Conservation (phyloP, 805 yeast genomes). For the Priceomyces melissophilus region DNA sequence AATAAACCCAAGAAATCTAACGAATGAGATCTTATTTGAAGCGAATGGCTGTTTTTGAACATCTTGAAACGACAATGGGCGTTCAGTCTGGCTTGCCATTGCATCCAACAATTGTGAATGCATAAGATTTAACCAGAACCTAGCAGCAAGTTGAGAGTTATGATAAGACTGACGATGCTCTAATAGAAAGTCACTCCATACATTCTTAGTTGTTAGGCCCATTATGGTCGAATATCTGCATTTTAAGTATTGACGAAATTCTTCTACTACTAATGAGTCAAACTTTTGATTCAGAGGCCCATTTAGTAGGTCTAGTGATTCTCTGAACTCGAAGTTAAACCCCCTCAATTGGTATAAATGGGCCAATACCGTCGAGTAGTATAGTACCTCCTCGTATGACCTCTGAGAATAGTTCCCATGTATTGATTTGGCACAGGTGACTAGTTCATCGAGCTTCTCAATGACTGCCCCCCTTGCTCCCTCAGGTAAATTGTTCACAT, state of each 20-base stretch:
- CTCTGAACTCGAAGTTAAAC: conserved; percentile 14
- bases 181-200: conserved; percentile 29
- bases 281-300: neutral
- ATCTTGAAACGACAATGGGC: conserved; percentile 14
- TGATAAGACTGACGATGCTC: conserved; percentile 18
- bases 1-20: conserved; percentile 26
- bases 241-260: conserved; percentile 28
- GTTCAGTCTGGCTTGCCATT: conserved; percentile 16
- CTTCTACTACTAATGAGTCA: conserved; percentile 9
- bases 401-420: conserved; percentile 18
- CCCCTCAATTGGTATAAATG: conserved; percentile 32
- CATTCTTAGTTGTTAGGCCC: conserved; percentile 21
- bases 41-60: conserved; percentile 19
- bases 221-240: conserved; percentile 31
- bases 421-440: conserved; percentile 23
- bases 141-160: conserved; percentile 32
- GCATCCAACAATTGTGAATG: conserved; percentile 15
- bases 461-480: conserved; percentile 15
- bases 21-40: conserved; percentile 21
- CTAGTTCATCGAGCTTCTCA: conserved; percentile 23
- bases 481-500: conserved; percentile 24
- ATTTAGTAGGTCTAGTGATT: conserved; percentile 11
- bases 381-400: conserved; percentile 29
- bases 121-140: conserved; percentile 32
- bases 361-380: conserved; percentile 28